Evolutionary conservation across 768 basidiomycete species (phyloP).

Genomic region (Lactarius deliciosus): DNA sequence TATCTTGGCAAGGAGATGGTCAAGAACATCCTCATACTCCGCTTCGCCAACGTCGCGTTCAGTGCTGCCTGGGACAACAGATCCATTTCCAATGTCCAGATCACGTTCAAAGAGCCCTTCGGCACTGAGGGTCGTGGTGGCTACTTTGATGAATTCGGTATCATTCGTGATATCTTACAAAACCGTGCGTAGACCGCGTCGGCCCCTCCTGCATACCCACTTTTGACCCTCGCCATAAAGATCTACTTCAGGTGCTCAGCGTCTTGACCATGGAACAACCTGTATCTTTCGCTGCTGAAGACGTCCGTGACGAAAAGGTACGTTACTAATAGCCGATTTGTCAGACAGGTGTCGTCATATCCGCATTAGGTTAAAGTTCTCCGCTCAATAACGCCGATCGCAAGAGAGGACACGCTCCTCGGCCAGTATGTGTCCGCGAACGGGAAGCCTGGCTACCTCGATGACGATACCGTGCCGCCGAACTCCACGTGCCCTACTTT

Average conservation of each 20-base stretch:
- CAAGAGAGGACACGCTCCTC: conserved; percentile 74
- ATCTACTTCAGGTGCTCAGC: conserved; percentile 91
- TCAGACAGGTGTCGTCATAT: conserved; percentile 6
- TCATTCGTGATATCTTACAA: conserved; percentile 96
- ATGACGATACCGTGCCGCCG: conserved; percentile 93
- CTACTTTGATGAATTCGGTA: conserved; percentile 99
- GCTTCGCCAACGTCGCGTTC: conserved; percentile 93
- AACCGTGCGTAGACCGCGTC: conserved; percentile 70
- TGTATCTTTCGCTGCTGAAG: conserved; percentile 95
- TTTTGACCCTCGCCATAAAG: conserved; percentile 42
- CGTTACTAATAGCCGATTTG: conserved; percentile 19
- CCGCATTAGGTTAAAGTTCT: conserved; percentile 86
- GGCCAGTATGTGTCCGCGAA: conserved; percentile 90
- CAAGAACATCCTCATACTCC: conserved; percentile 93
- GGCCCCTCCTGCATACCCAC: background rate
- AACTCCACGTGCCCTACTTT: conserved; percentile 93
- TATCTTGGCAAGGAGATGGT: conserved; percentile 99
- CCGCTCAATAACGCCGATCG: conserved; percentile 83
- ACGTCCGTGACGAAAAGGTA: conserved; percentile 98
- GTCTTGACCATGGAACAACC: conserved; percentile 98
- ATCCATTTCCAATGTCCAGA: conserved; percentile 94
- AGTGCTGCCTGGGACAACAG: conserved; percentile 93
- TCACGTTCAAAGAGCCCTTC: conserved; percentile 99
- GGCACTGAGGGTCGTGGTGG: conserved; percentile 99
- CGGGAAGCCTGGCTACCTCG: conserved; percentile 98